Evolutionary conservation across 2,329 filamentous ascomycete genomes (phyloP), one percentile per base, ranked within the genome.

Genomic region (Arthrinium puccinioides): DNA sequence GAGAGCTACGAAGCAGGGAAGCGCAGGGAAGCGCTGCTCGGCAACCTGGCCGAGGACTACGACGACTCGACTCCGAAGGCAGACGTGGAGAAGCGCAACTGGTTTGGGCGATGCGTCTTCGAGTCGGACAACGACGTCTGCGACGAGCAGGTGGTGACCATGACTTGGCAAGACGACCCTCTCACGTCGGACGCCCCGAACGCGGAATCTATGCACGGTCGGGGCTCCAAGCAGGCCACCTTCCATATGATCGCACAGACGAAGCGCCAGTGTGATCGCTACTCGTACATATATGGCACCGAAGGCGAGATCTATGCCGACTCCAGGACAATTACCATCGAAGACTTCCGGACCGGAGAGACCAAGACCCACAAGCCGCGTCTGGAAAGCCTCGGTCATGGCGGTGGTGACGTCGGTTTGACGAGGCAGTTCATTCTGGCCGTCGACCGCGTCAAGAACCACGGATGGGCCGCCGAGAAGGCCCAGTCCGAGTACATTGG

Each of bases 171-270:
- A 10, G 86, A 94, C 30, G 80, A 85, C 42, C 64, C 64, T 1
- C 46, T 67, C 3, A 52, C 59, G 6, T 21, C 36, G 11, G 33
- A 27, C 14, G 20, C 32, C 1, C 36, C 42, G 11, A 35, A 38
- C 9, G 30, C 38, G 5, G 39, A 61, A 50, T 31, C 45, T 2
- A 41, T 58, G 15, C 50, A 50, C n/a, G 57, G 61, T 36, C 68
- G 79, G 18, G 77, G 77, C 2, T 77, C 87, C 29, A 97, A 97
- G 64, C 87, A 83, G 13, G 90, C 89, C 1, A 80, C 80, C 2
- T 85, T 97, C 56, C 90, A 97, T 61, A 96, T 97, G 90, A 82
- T 90, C 3, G 88, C 90, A 2, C 86, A 89, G 43, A 94, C 89
- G 0, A 80, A 86, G 54, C 82, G 83, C 54, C 83, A 94, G 48